Evolutionary conservation across 1,284 basidiomycete genomes (phyloP), one percentile per base, ranked within the genome.

Genomic region (Fomitopsis schrenkii): DNA sequence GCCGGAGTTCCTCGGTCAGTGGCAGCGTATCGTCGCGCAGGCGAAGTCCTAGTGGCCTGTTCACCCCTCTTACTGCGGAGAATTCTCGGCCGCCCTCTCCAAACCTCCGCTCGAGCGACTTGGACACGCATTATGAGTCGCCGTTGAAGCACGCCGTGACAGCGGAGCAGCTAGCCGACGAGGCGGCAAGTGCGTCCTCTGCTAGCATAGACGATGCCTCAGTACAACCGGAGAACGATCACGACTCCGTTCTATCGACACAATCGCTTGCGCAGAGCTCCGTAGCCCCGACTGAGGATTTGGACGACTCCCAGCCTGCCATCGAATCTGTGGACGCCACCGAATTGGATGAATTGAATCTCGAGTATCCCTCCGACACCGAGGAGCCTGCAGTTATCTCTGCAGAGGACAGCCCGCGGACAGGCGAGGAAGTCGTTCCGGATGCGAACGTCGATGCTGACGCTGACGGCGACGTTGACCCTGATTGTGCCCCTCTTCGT

Each of bases 1-100:
- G 52, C 28, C 59, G 45, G 52, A 53, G 15, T 26, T 65, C 57
- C 48, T 64, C 46, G 58, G 60, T 8, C 35, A 62, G 17, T 59
- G 63, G 55, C 33, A 61, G 63, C n/a, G 59, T 59, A 30, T 57
- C 57, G 14, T 36, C 59, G 1, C 57, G 54, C 15, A 57, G 59
- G 7, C 66, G 63, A 9, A 70, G 65, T 33, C 61, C 65, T n/a
- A 72, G 71, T 46, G 73, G 73, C 0, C 59, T 74, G 17, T 74
- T 74, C 61, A 74, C 73, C 2, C 73, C 73, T 17, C 58, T 69
- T 17, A 67, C 66, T 1, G 64, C 68, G n/a, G 64, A 61, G 0
- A 59, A 61, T 15, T 69, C 69, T 1, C 64, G 60, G 2, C 64
- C 68, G 8, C 55, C 63, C 50, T 61, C 64, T 33, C 64, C 69